Evolutionary conservation across 177 flowering plant genomes (phyloP).

Genomic region (Vitis hybrid): DNA sequence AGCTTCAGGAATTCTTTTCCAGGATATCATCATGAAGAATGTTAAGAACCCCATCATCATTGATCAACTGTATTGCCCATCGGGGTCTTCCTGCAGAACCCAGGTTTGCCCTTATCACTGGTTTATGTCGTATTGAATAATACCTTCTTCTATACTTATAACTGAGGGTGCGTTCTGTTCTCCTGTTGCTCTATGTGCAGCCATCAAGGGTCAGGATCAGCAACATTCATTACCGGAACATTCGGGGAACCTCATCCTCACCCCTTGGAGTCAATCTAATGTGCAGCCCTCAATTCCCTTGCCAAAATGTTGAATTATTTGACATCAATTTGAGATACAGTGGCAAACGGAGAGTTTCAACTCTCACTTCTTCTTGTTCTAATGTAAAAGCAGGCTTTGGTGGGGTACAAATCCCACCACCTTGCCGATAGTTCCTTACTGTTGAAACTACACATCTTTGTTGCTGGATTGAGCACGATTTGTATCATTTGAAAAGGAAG

Average conservation of each 20-base stretch:
- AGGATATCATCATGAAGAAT: slow-evolving; percentile 43
- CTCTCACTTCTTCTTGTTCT: slow-evolving; percentile 11
- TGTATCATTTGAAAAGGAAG: background rate
- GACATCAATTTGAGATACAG: slow-evolving; percentile 30
- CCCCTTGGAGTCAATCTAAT: slow-evolving; percentile 20
- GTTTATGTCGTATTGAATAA: background rate
- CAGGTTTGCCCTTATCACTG: background rate
- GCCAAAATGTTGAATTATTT: slow-evolving; percentile 20
- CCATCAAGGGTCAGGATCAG: slow-evolving; percentile 38
- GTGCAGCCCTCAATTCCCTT: slow-evolving; percentile 37
- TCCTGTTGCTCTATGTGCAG: slow-evolving; percentile 10
- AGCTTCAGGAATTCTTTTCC: slow-evolving; percentile 38
- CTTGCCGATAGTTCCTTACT: slow-evolving; percentile 11
- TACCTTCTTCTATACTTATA: background rate
- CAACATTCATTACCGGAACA: slow-evolving; percentile 28
- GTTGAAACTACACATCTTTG: background rate
- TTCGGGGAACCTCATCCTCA: slow-evolving; percentile 32
- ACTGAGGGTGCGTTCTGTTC: background rate
- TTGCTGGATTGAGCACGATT: background rate
- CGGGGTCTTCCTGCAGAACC: background rate
- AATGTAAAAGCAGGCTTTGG: slow-evolving; percentile 14
- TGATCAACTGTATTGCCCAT: slow-evolving; percentile 42
- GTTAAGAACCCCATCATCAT: slow-evolving; percentile 59
- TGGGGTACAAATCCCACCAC: slow-evolving; percentile 23
- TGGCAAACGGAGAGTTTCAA: background rate